Percentiles rank a stretch among this genome's conserved stretches.
These are phyloP conservation scores for Candolleomyces efflorescens DNA, from an alignment of 768 basidiomycete genomes.

Conservation along the genomic window DNA sequence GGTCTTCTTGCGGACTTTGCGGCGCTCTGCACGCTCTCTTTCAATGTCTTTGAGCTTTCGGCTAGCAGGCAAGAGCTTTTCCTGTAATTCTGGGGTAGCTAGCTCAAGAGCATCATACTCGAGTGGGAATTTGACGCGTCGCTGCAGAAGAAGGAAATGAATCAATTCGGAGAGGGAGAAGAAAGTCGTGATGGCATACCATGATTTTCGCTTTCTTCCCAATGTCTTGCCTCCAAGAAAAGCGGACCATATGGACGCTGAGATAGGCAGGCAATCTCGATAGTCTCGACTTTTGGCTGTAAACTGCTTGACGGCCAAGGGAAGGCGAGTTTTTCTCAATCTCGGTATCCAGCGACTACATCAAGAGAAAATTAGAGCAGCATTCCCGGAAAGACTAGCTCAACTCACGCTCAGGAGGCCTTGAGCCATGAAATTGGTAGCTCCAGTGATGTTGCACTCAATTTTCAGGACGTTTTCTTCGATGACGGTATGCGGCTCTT, in stretches of 20 bases:
- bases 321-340: constrained; percentile 81
- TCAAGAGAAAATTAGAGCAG: not conserved
- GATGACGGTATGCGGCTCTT: constrained; percentile 62
- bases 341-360: constrained; percentile 79
- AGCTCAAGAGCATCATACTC: constrained; percentile 87
- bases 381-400: not conserved
- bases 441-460: constrained; percentile 85
- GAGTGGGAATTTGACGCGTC: constrained; percentile 88
- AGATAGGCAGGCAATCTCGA: constrained; percentile 83
- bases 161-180: not conserved
- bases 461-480: constrained; percentile 81
- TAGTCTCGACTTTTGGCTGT: constrained; percentile 76
- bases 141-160: constrained; percentile 33
- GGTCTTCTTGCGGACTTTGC: constrained; percentile 75
- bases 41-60: constrained; percentile 74
- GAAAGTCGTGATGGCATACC: constrained; percentile 38
- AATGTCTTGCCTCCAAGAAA: constrained; percentile 91
- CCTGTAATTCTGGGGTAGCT: constrained; percentile 72
- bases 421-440: constrained; percentile 84
- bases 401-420: constrained; percentile 73
- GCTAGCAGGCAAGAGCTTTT: constrained; percentile 66
- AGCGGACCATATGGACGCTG: constrained; percentile 93
- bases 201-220: constrained; percentile 95
- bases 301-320: constrained; percentile 76
- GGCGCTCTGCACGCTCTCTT: constrained; percentile 78